Evolutionary conservation across 148 eudicot genomes (phyloP).

Genomic region (Hydrangea macrophylla): DNA sequence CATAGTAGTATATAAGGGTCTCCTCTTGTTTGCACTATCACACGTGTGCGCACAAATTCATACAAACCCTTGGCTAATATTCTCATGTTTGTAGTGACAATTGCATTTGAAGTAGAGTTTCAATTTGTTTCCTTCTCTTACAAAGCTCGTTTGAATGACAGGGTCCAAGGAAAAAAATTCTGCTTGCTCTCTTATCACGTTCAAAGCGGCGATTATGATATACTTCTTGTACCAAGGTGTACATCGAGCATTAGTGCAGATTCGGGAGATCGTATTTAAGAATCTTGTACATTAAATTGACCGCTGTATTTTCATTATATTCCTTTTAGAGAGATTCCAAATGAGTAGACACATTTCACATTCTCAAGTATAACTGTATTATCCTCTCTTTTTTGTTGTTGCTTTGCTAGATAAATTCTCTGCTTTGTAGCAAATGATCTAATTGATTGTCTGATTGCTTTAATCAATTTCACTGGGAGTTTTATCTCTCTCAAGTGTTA

Average conservation of each 20-base stretch:
- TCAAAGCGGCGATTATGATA: constrained; percentile 34
- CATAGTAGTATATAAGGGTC: too few species aligned
- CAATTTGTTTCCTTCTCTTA: background rate
- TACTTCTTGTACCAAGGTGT: background rate
- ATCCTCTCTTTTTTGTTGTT: too few species aligned
- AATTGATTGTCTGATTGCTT: background rate
- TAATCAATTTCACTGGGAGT: too few species aligned
- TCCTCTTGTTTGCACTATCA: too few species aligned
- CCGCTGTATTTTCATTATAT: background rate
- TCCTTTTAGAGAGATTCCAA: background rate
- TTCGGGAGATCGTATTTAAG: background rate
- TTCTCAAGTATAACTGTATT: background rate
- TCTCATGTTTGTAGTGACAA: background rate
- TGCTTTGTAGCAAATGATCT: too few species aligned
- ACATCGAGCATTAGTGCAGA: background rate
- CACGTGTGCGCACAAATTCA: too few species aligned
- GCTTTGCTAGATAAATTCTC: too few species aligned
- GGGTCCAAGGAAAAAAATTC: constrained; percentile 93
- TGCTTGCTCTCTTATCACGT: constrained; percentile 54
- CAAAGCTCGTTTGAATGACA: constrained; percentile 25
- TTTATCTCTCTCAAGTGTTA: too few species aligned
- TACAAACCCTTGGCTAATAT: too few species aligned
- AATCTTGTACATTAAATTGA: background rate
- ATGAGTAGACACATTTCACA: background rate
- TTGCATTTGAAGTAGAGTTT: background rate